A percentile compares a stretch with the other conserved stretches of the same genome.
These are phyloP conservation scores for Priceomyces medius DNA, from an alignment of 805 yeast species.

Conservation along the genomic window DNA sequence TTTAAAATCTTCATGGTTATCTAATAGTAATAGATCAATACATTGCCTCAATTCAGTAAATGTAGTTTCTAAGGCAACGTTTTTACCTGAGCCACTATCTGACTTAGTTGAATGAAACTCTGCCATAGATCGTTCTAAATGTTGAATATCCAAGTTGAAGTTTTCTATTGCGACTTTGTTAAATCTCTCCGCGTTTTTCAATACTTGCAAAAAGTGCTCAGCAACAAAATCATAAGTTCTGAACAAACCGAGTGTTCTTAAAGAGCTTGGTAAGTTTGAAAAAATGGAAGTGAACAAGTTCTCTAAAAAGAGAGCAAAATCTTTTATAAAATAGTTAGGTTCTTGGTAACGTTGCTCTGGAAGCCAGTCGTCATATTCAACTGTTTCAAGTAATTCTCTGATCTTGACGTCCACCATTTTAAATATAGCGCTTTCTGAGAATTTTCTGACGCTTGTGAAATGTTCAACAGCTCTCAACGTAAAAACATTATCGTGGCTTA, in stretches of 20 bases:
- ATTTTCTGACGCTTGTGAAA: slow-evolving; percentile 59
- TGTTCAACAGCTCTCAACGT: slow-evolving; percentile 50
- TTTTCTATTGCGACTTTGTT: slow-evolving; percentile 64
- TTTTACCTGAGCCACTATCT: slow-evolving; percentile 16
- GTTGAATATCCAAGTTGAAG: slow-evolving; percentile 77
- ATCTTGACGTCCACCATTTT: slow-evolving; percentile 79
- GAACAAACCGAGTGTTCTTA: slow-evolving; percentile 76
- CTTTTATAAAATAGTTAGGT: slow-evolving; percentile 74
- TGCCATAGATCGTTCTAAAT: slow-evolving; percentile 60
- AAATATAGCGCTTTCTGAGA: slow-evolving; percentile 79
- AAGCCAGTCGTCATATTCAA: slow-evolving; percentile 80
- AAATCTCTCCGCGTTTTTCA: slow-evolving; percentile 54
- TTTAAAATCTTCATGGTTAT: slow-evolving; percentile 64
- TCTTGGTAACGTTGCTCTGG: slow-evolving; percentile 50
- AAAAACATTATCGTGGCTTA: slow-evolving; percentile 38
- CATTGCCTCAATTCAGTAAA: slow-evolving; percentile 79
- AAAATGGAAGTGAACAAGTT: slow-evolving; percentile 84
- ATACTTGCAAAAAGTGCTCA: slow-evolving; percentile 59
- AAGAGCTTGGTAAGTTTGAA: slow-evolving; percentile 73
- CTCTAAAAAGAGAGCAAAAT: slow-evolving; percentile 80
- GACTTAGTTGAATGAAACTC: slow-evolving; percentile 27
- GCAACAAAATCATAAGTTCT: slow-evolving; percentile 86
- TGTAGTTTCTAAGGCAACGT: slow-evolving; percentile 64
- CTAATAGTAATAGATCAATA: slow-evolving; percentile 65
- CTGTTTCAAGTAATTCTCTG: slow-evolving; percentile 75